Evolutionary conservation across 2,329 filamentous ascomycete genomes (phyloP), one percentile per base, ranked within the genome.

Genomic region (Sphaerulina vaccinii): DNA sequence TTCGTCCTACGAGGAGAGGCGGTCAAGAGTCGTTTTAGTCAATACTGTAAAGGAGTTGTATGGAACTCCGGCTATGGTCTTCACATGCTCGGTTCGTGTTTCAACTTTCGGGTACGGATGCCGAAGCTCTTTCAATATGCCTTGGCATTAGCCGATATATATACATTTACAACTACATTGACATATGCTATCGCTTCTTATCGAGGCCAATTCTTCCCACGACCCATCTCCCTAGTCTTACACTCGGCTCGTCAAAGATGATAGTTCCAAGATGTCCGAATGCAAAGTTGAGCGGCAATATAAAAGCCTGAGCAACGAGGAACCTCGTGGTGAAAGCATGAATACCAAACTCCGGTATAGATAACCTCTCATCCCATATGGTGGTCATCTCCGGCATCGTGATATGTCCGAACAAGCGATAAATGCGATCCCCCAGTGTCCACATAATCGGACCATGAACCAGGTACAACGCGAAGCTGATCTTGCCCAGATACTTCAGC

Each of bases 401-500:
- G 1, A 53, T 43, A 5, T 43, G 3, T 68, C 72, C 76, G 68
- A 73, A 72, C 27, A 71, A 72, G 61, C 81, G 73, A 52, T 76
- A 74, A 1, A 88, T 35, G 27, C 74, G 70, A 58, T 81, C 82
- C 9, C 80, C 80, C 15, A 78, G 59, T 2, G 75, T 74, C 59
- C 81, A 79, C 62, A 79, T 73, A 2, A 77, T 73, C 3, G 79
- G 78, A 0, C 80, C 79, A 62, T 85, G 82, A 71, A 83, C 78
- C 11, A 85, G 73, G 64, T 85, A 85, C 21, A 85, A 63, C 43
- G 79, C 76, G 62, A 81, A 85, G 46, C 79, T 83, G 58, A 84
- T 78, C 62, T 77, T 77, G 52, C 82, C 82, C 5, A 84, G 69
- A 65, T 84, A 84, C 62, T 82, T 80, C 2, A 81, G 70, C 13